Evolutionary conservation across 306 rosid genomes (phyloP), one percentile per base, ranked within the genome.

Genomic region (Lathyrus oleraceus): DNA sequence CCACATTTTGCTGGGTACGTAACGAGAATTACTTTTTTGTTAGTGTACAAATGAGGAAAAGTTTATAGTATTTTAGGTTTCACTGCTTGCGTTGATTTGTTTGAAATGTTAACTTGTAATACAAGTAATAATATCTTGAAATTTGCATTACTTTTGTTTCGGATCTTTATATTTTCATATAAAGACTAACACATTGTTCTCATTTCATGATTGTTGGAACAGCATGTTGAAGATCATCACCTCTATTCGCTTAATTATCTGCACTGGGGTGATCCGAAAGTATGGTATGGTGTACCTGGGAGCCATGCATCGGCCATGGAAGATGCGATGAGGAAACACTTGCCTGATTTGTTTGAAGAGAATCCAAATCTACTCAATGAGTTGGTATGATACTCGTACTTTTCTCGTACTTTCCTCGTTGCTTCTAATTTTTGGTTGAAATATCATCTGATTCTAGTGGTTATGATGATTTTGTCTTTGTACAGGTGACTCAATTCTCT

Each of bases 171-270:
- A 57, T 45, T 72, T 73, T 36, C 62, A 16, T 70, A 42, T 45
- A 72, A 69, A 27, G 65, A 58, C 11, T 74, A 20, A 82, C 71
- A 11, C 65, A 30, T 43, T 64, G 67, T 47, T 25, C 69, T 75
- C 12, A 13, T 70, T 83, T 76, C 38, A 38, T 71, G 59, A 51
- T 72, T 68, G 52, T 76, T 84, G 45, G 28, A 76, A 72, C 90
- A 94, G 99, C 99, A 94, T 84, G 99, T 94, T 51, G 99, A 94
- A 74, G 99, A 94, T 60, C 99, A 94, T 80, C 97, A 91, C 76
- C 96, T 94, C 13, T 91, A 94, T 81, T 94, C 99, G 28, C 81
- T 94, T 42, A 91, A 94, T 82, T 94, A 87, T 85, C 76, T 91
- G 64, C 99, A 94, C 65, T 88, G 85, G 87, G 99, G 99, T 45